Evolutionary conservation across 2,329 filamentous ascomycete genomes (phyloP), one percentile per base, ranked within the genome.

Genomic region (Penicillium hordei): DNA sequence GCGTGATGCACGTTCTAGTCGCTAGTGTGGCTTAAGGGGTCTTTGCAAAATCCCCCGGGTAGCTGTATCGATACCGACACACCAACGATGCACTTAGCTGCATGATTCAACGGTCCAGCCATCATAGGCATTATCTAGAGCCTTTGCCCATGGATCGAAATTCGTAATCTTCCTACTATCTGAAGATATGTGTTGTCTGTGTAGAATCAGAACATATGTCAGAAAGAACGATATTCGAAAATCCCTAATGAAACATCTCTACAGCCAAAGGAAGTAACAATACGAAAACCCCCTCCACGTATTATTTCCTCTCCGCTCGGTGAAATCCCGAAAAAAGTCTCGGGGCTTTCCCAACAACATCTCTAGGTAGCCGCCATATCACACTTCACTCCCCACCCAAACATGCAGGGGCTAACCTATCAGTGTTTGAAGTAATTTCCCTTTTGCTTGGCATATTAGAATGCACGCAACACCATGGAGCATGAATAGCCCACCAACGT

Each of bases 331-430:
- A 19, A 50, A 50, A 39, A 19, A 5, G 12, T 38, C 23, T 19
- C 23, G 23, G 19, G 25, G 13, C 23, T 21, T 17, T 23, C n/a
- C 17, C 9, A 19, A 25, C 33, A 31, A 23, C 38, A 40, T 36
- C 21, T 39, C 2, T 19, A 48, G 17, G 17, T 46, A 38, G 23
- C n/a, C 45, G 15, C 48, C 33, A 38, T 33, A 38, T 43, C 25
- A 6, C 40, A 46, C 23, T 7, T 17, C 6, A 13, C 31, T 48
- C 34, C 33, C 54, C 53, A 57, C 60, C 50, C 48, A 38, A 54
- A 48, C 39, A 62, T 66, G 62, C 64, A 65, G 60, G 62, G 64
- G 64, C 56, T 39, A 60, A 52, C 45, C 51, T 52, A 59, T 59
- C 52, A 48, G 44, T 52, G 36, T 19, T 42, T 23, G 15, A 31